A percentile compares a stretch with the other conserved stretches of the same genome.
phyloP scores from a whole-genome alignment of 2,329 filamentous ascomycete species.

The Dendryphion nanum region DNA sequence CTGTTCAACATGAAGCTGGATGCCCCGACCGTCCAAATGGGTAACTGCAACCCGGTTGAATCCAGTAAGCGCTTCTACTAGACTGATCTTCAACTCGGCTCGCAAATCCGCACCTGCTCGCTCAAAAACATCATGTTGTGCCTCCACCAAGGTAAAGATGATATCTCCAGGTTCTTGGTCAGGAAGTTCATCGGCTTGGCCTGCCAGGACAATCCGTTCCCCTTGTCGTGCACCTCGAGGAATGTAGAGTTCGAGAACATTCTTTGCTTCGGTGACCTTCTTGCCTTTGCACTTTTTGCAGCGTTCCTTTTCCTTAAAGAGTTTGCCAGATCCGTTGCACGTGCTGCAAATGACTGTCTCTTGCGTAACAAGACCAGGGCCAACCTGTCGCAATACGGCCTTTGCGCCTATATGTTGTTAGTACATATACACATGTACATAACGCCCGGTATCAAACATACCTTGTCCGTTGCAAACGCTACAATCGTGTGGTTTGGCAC shows the following conservation, averaged over 20 bases:
- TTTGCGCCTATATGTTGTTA: slow-evolving; percentile 56
- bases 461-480: slow-evolving; percentile 79
- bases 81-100: slow-evolving; percentile 74
- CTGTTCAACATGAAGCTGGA: slow-evolving; percentile 74
- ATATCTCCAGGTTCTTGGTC: slow-evolving; percentile 91
- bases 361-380: slow-evolving; percentile 80
- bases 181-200: slow-evolving; percentile 90
- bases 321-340: slow-evolving; percentile 80
- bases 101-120: slow-evolving; percentile 82
- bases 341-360: slow-evolving; percentile 76
- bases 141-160: slow-evolving; percentile 82
- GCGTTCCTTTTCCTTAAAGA: slow-evolving; percentile 93
- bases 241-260: slow-evolving; percentile 95
- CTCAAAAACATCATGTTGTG: slow-evolving; percentile 76
- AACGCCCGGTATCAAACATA: no score
- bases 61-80: slow-evolving; percentile 81
- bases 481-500: slow-evolving; percentile 80
- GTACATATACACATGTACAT: slow-evolving; percentile 6
- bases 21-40: slow-evolving; percentile 90
- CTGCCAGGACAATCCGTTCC: slow-evolving; percentile 85
- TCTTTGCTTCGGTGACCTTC: slow-evolving; percentile 81
- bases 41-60: slow-evolving; percentile 89
- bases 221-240: slow-evolving; percentile 76
- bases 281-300: slow-evolving; percentile 99
- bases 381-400: slow-evolving; percentile 77